Conservation (phyloP, 352 stramenopile species). For the Phytophthora vignae region DNA sequence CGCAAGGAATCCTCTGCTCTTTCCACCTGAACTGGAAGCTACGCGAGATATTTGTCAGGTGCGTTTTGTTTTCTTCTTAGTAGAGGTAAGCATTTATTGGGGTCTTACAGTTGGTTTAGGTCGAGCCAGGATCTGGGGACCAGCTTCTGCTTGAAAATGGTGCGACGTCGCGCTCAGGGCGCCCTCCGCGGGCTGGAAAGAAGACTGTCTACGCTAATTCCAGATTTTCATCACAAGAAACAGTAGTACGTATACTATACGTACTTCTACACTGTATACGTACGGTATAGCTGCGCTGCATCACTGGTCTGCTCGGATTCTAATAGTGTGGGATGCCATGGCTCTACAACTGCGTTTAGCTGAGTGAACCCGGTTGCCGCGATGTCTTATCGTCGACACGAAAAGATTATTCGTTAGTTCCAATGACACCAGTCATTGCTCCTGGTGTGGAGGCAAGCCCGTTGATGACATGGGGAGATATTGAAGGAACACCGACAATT, state of each 20-base stretch:
- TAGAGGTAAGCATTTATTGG: neutral
- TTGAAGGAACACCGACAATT: constrained; percentile 80
- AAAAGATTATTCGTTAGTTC: constrained; percentile 61
- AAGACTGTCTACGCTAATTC: constrained; percentile 82
- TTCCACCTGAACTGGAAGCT: constrained; percentile 70
- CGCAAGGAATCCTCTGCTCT: constrained; percentile 79
- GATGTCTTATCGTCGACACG: constrained; percentile 5
- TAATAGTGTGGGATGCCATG: neutral
- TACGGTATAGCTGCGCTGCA: neutral
- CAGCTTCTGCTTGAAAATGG: constrained; percentile 60
- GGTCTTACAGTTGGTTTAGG: constrained; percentile 21
- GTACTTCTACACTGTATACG: too few relatives aligned
- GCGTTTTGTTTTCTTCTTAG: constrained; percentile 1
- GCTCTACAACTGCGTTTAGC: neutral
- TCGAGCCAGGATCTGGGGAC: constrained; percentile 19
- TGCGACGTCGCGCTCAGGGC: constrained; percentile 28
- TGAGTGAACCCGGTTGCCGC: constrained; percentile 1
- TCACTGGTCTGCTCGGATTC: neutral
- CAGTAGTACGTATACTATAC: constrained; percentile 26
- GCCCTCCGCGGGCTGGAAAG: constrained; percentile 42
- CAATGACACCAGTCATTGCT: constrained; percentile 83
- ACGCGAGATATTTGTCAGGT: constrained; percentile 74
- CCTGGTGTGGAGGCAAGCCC: constrained; percentile 78
- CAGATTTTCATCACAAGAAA: constrained; percentile 50
- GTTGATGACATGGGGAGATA: constrained; percentile 88